Evolutionary conservation across 1,284 basidiomycete genomes (phyloP), one percentile per base, ranked within the genome.

Genomic region (Chiua sp.): DNA sequence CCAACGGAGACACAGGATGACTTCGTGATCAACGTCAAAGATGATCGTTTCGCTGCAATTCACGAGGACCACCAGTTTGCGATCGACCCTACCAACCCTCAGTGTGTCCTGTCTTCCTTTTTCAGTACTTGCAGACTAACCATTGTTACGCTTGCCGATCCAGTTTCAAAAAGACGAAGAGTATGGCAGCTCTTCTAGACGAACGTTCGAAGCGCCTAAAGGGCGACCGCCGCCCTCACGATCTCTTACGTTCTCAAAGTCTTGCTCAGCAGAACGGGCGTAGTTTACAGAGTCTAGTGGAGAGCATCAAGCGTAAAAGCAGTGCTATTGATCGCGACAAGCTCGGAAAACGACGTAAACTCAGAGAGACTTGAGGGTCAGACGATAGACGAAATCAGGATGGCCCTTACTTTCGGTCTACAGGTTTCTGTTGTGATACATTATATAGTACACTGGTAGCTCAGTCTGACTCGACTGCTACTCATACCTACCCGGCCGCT

Each of bases 31-130:
- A 83, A 99, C 72, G 87, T 94, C 59, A 85, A 87, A 67, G 98
- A 99, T 71, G 85, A 91, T 7, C 89, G 98, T 32, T 99, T 99
- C 82, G 86, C 86, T 65, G 90, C 86, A 13, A 72, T 98, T 51
- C 91, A 96, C 72, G 93, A 98, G 65, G 93, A 99, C 71, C 88
- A 95, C 68, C 85, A 89, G 49, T 99, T 94, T 70, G 96, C 97
- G 1, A 94, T 99, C 67, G 98, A 99, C 75, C 97, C 98, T 23
- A 94, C 88, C 52, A 94, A 98, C 78, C 94, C 97, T 72, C 92
- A 89, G 95, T 96, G 70, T 66, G 93, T 82, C 4, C 1, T 47
- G 52, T 58, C n/a, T 22, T 20, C 23, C 7, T 18, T 4, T n/a
- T 23, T 26, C 10, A 6, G 11, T 10, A 30, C 32, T 33, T 50